Base-by-base conservation (phyloP, 2,329 filamentous ascomycete species). In the Ascochyta lentis region DNA sequence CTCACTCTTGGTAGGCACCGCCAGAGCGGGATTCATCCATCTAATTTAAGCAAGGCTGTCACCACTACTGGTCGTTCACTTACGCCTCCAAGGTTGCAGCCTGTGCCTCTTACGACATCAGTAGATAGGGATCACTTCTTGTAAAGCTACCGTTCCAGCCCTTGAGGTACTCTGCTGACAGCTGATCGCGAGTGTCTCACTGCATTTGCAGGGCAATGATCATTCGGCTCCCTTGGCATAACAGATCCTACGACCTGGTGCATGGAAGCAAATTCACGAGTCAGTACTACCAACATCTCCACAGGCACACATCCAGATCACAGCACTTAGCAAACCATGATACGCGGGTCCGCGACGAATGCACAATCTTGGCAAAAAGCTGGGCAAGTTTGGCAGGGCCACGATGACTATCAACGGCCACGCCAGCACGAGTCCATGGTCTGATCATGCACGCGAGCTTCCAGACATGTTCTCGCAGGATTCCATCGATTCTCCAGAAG, bases 361-460 rank as follows among this genome's bases (percentile, higher is more conserved):
- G 7, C 3, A 23, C n/a, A 19, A 22, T 24, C 54, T 52, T 56
- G 54, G 54, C 54, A n/a, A 12, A 35, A 22, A 22, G 38, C 53
- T 56, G 37, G 47, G 53, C 54, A 49, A 4, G 12, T 49, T 42
- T 54, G 51, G 40, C 39, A 45, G 34, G 19, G 23, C 43, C 37
- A 10, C 40, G 37, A 34, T 39, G 26, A n/a, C 35, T 6, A 23
- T 16, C 33, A 42, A 50, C 10, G 31, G 38, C 39, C 44, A 44
- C 48, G 44, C 54, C 16, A 31, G 44, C 29, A 52, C 37, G 27
- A 49, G 34, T 49, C 26, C 38, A 37, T 57, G 44, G 49, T 41
- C 48, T 49, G 54, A 57, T 31, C 49, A 44, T 47, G 48, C 39
- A 51, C 23, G 27, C 24, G 13, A 49, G 38, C 38, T 52, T 44